Base-by-base conservation (phyloP, 2,329 filamentous ascomycete species). In the Penicillium sp. region DNA sequence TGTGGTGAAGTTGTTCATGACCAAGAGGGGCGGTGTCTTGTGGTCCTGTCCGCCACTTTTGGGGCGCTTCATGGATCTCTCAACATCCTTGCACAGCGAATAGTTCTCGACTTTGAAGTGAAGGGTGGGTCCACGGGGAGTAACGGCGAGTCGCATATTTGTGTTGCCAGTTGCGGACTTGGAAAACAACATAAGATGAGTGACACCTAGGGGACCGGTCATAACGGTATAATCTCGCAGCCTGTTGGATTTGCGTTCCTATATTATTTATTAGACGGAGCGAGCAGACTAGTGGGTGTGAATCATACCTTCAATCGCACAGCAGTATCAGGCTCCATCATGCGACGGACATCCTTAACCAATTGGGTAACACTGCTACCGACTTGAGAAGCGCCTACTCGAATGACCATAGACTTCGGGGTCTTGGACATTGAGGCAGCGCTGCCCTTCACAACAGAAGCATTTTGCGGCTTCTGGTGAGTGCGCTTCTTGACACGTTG, bases 371-470 rank as follows among this genome's bases (percentile, higher is more conserved):
- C 85, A 74, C 90, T 96, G 59, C 91, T 86, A 57, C 94, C 94
- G 52, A 99, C 91, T 73, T 97, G 91, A 69, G 92, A 90, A 67
- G 93, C 93, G 68, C 94, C 94, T 69, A 97, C 93, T 67, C 94
- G 90, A 76, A 99, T 96, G 58, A 99, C 93, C 93, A 99, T 97
- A 74, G 89, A 95, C 82, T 97, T 97, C 35, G 94, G 94, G 51
- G 87, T 83, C 63, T 87, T 86, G 53, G 84, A 81, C 58, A 80
- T 82, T 25, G 86, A 84, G 58, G 85, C 83, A 75, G 87, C 86
- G 57, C 85, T 82, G 43, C 82, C 79, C 62, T 83, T 82, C 50
- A 71, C 72, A 55, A 69, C 81, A 63, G 68, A 80, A 69, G 67
- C 82, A 67, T 84, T 84, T 52, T 84, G 83, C 50, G 88, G 85